Percentiles rank a stretch among this genome's conserved stretches.
These are phyloP conservation scores for Trichosporon coremiiforme DNA, from an alignment of 1,284 basidiomycete genomes.

Conservation along the genomic window DNA sequence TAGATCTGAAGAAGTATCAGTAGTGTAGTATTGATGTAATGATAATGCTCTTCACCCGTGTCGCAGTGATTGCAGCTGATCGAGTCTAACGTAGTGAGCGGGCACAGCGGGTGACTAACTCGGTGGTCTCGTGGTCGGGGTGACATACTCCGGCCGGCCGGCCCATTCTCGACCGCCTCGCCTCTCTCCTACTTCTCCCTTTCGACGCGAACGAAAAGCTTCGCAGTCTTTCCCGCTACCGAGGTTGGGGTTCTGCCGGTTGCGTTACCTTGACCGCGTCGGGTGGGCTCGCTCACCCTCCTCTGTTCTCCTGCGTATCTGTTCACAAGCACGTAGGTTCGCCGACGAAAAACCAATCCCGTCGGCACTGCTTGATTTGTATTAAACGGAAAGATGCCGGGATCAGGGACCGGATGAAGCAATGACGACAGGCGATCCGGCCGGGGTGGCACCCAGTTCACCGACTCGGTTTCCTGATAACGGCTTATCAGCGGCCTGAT, in stretches of 20 bases:
- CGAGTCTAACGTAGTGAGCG: not conserved
- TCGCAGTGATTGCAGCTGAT: constrained; percentile 2
- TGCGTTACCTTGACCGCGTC: not conserved
- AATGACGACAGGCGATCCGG: not conserved
- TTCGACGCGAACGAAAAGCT: not conserved
- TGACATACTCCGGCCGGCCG: constrained; percentile 11
- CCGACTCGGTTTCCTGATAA: constrained; percentile 3
- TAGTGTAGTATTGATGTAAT: constrained; percentile 19
- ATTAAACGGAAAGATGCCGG: constrained; percentile 3
- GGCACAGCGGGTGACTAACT: not conserved
- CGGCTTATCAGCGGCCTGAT: not conserved
- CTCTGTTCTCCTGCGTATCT: not conserved
- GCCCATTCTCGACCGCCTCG: constrained; percentile 8
- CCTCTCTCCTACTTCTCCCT: not conserved
- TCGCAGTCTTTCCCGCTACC: not conserved
- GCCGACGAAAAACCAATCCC: not conserved
- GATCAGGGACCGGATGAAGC: not conserved
- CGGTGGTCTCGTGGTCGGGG: not conserved
- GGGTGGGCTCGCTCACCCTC: not conserved
- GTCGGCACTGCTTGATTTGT: not conserved
- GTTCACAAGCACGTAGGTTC: not conserved
- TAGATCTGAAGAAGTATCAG: not conserved
- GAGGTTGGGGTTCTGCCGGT: not conserved
- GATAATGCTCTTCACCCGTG: not conserved
- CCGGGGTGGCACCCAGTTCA: not conserved